Evolutionary conservation across 2,329 filamentous ascomycete genomes (phyloP).

Genomic region (Gaeumannomyces sp.): DNA sequence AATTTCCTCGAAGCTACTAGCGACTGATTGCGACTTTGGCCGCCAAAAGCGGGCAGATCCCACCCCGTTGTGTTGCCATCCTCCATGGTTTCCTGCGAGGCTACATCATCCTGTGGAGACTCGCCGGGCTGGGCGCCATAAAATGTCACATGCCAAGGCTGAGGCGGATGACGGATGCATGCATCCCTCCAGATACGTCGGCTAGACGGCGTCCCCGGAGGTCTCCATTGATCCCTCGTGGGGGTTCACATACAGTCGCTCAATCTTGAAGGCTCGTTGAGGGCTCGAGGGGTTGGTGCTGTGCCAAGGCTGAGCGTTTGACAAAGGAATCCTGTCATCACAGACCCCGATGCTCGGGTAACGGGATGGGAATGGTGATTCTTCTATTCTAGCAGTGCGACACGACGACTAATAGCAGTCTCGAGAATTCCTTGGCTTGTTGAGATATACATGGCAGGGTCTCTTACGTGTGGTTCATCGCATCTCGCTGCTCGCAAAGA

Average conservation of each 20-base stretch:
- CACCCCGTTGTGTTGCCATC: neutral
- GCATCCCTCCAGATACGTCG: neutral
- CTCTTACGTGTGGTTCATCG: no score
- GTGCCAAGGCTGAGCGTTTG: neutral
- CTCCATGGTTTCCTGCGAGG: slow-evolving; percentile 3
- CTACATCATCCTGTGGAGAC: slow-evolving; percentile 8
- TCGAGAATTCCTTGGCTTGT: no score
- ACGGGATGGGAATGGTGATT: neutral
- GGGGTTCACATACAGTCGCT: neutral
- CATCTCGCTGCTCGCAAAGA: no score
- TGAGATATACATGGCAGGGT: no score
- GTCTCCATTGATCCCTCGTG: neutral
- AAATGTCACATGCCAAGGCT: neutral
- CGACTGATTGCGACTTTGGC: no score
- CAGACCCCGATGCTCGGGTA: neutral
- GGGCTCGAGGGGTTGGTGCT: no score
- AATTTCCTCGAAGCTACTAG: neutral
- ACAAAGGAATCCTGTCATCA: neutral
- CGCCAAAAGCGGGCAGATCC: neutral
- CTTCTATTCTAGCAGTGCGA: no score
- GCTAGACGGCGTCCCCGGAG: neutral
- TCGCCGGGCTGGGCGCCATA: slow-evolving; percentile 6
- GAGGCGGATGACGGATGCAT: neutral
- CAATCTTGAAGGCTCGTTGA: neutral
- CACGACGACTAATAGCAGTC: no score